Evolutionary conservation across 208 protist genomes (phyloP), one percentile per base, ranked within the genome.

Genomic region (Trichomonas tenax): DNA sequence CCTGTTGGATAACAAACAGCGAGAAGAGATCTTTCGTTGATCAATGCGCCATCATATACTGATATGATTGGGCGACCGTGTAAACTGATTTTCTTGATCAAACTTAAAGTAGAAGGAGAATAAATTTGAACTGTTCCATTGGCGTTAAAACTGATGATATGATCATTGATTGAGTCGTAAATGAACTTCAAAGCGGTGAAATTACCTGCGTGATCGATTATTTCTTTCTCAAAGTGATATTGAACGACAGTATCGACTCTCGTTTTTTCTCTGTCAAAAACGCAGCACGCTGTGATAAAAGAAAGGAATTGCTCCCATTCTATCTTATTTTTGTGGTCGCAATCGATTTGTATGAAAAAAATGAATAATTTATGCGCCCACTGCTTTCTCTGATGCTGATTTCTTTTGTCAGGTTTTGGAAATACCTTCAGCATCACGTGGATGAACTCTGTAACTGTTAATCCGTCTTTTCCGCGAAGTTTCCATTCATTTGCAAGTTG

Each of bases 151-250:
- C 86, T n/a, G 26, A 93, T 48, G 17, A 51, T 51, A 51, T 48
- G 40, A 38, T 48, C 44, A 51, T 93, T 51, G 9, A 51, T 93
- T 8, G 86, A 38, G 46, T 93, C 86, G 36, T 93, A 93, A 38
- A 93, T 34, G 44, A 93, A 93, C 51, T 51, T 93, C 0, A 93
- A 8, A 21, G 46, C 86, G 15, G 44, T 51, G 15, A 93, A 93
- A 93, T 93, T 51, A 4, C 86, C 86, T 21, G 86, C 41, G 9
- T n/a, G 40, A 93, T 51, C 40, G 15, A 51, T 93, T 17, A 93
- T 93, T 38, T 93, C 86, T 93, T 93, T 93, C 15, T 93, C 86
- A 15, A 58, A 93, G 46, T 93, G 86, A 51, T 93, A 93, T 93
- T 93, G 40, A 51, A 93, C 86, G 17, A 93, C 86, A n/a, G 86